Percentiles rank a stretch among this genome's conserved stretches.
phyloP scores from a whole-genome alignment of 2,329 filamentous ascomycete genomes.

The Colletotrichum sp. region DNA sequence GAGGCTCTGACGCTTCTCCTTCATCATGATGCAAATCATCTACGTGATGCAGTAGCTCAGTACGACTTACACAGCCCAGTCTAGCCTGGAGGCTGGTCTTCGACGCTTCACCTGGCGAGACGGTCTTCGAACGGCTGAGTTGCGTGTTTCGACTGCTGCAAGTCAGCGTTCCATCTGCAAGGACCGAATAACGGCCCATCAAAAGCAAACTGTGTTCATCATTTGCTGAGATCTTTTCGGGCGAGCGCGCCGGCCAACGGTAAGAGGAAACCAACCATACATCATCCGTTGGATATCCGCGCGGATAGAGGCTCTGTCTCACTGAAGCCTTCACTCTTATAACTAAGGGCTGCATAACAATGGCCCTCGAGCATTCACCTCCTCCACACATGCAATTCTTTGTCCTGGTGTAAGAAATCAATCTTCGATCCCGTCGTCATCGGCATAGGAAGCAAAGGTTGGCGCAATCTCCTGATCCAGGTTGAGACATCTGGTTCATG shows the following conservation, averaged over 20 bases:
- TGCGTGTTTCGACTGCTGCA: constrained; percentile 5
- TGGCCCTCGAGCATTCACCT: background rate
- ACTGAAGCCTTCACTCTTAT: background rate
- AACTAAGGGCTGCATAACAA: background rate
- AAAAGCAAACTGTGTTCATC: background rate
- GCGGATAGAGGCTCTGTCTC: background rate
- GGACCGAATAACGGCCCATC: background rate
- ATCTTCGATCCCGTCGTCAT: background rate
- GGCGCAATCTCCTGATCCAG: background rate
- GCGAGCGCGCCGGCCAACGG: background rate
- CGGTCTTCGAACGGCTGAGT: background rate
- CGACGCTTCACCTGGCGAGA: background rate
- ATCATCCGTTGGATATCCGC: background rate
- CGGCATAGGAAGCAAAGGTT: background rate
- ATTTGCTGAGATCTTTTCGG: background rate
- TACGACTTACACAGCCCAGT: background rate
- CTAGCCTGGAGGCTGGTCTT: background rate
- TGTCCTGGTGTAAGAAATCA: background rate
- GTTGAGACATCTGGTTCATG: background rate
- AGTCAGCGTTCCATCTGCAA: background rate
- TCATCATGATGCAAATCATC: background rate
- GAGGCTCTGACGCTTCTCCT: background rate
- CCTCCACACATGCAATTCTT: background rate
- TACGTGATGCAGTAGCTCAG: background rate
- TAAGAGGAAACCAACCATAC: background rate